Percentiles rank a stretch among this genome's conserved stretches.
phyloP scores from a whole-genome alignment of 2,329 filamentous ascomycete genomes.

The Ophiostoma piceae region DNA sequence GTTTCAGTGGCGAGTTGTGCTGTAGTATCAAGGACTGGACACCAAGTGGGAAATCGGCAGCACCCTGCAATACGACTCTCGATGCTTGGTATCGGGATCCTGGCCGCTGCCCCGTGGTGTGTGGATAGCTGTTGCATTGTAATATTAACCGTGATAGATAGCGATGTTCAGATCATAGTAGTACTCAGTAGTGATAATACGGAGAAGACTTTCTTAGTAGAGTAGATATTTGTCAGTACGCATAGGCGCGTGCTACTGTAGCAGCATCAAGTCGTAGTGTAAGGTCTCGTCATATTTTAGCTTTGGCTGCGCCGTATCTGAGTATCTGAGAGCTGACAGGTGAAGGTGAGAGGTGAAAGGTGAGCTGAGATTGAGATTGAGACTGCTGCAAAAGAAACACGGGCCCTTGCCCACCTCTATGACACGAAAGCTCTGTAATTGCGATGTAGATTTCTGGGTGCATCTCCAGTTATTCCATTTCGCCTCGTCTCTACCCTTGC shows the following conservation, averaged over 20 bases:
- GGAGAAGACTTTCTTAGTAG: not conserved
- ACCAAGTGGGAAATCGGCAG: not conserved
- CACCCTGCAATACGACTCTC: slow-evolving; percentile 6
- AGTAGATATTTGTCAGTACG: slow-evolving; percentile 1
- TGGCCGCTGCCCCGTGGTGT: not conserved
- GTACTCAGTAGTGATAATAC: not conserved
- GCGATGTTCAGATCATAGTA: no score
- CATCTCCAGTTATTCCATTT: slow-evolving; percentile 8
- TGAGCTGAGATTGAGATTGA: no score
- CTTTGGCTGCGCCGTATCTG: not conserved
- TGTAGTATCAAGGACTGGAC: not conserved
- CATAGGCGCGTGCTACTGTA: slow-evolving; percentile 1
- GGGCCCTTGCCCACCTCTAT: not conserved
- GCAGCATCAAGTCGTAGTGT: not conserved
- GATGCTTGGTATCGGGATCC: slow-evolving; percentile 8
- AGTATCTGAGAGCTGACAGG: not conserved
- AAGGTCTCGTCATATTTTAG: slow-evolving; percentile 7
- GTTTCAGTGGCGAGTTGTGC: not conserved
- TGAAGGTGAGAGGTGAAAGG: not conserved
- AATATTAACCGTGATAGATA: no score
- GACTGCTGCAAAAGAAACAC: not conserved
- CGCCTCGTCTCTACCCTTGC: not conserved
- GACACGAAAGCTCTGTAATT: not conserved
- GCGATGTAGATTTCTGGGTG: not conserved
- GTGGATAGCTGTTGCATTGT: not conserved